Conservation (phyloP, 106 monocot species). For the Narthecium ossifragum region DNA sequence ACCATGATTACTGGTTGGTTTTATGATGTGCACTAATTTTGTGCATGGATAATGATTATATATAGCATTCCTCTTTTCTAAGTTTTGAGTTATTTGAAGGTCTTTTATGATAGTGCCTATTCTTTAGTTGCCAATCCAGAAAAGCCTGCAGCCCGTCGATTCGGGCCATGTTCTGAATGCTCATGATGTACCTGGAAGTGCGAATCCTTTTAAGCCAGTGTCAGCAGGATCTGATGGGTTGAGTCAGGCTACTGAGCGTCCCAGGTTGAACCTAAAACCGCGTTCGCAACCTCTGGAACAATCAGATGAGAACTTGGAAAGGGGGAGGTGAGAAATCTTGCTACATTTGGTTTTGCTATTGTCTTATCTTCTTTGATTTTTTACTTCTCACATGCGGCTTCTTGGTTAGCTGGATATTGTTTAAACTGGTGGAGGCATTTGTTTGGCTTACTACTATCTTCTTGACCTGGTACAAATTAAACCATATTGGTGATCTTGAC, state of each 20-base stretch:
- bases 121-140: slow-evolving; percentile 15
- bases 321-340: slow-evolving; percentile 37
- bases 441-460: too few species aligned
- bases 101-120: not conserved
- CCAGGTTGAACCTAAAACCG: slow-evolving; percentile 60
- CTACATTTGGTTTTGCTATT: not conserved
- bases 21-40: not conserved
- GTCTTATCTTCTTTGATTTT: not conserved
- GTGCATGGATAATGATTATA: too few species aligned
- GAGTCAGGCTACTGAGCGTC: slow-evolving; percentile 35
- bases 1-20: not conserved
- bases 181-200: slow-evolving; percentile 20
- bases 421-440: not conserved
- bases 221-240: slow-evolving; percentile 27
- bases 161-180: slow-evolving; percentile 11
- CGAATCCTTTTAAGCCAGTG: slow-evolving; percentile 16
- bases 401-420: not conserved
- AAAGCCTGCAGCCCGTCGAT: slow-evolving; percentile 3
- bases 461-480: too few species aligned
- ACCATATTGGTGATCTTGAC: too few species aligned
- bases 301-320: slow-evolving; percentile 33
- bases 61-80: too few species aligned
- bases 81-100: not conserved
- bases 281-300: slow-evolving; percentile 37
- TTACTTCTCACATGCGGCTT: not conserved